Evolutionary conservation across 352 stramenopile species (phyloP).

Genomic region (Globisporangium alternatum): DNA sequence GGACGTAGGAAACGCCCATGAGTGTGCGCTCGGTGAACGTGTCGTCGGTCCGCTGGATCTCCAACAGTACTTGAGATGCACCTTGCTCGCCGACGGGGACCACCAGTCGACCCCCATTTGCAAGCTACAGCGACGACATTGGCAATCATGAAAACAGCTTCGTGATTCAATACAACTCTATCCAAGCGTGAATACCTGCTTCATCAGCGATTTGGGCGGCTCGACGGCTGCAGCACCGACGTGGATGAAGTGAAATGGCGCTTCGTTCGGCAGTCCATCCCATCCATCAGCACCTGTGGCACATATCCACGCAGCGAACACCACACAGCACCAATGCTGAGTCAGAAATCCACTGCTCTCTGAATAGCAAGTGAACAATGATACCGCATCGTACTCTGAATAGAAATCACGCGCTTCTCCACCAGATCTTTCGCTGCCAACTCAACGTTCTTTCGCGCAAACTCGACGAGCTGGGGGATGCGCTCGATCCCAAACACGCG

Average conservation of each 20-base stretch:
- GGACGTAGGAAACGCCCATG: conserved; percentile 77
- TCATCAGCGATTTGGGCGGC: conserved; percentile 86
- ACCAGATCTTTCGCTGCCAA: conserved; percentile 81
- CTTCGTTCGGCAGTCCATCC: conserved; percentile 85
- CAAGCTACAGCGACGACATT: conserved; percentile 21
- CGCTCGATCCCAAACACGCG: conserved; percentile 92
- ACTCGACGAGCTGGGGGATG: conserved; percentile 78
- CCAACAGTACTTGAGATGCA: conserved; percentile 65
- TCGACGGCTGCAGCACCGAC: conserved; percentile 92
- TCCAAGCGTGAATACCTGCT: conserved; percentile 53
- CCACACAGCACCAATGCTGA: not conserved
- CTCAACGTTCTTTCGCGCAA: conserved; percentile 83
- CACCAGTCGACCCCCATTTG: conserved; percentile 88
- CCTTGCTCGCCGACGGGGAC: conserved; percentile 87
- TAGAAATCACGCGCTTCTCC: conserved; percentile 40
- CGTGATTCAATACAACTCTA: not conserved
- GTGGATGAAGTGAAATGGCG: conserved; percentile 96
- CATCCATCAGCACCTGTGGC: conserved; percentile 85
- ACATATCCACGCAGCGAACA: not conserved
- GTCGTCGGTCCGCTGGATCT: conserved; percentile 54
- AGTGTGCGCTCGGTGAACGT: conserved; percentile 52
- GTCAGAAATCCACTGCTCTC: not conserved
- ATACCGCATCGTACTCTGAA: conserved; percentile 34
- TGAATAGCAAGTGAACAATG: not conserved
- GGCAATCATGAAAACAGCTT: not conserved